Evolutionary conservation across 176 grass and related monocot genomes (phyloP).

Genomic region (Puya raimondii): DNA sequence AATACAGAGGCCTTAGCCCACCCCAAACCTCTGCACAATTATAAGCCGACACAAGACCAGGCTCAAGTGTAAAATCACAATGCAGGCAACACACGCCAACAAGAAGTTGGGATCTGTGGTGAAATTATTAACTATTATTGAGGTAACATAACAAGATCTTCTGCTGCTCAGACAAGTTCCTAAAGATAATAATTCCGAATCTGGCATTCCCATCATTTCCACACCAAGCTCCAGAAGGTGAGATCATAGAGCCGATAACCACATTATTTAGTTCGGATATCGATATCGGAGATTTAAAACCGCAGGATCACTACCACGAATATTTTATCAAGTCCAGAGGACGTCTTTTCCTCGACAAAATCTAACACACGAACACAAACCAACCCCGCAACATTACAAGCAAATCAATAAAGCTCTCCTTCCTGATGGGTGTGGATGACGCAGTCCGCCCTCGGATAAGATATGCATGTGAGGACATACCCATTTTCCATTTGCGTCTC

Average conservation of each 20-base stretch:
- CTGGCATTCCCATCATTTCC: not conserved
- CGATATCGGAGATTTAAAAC: not conserved
- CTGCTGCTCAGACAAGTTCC: too few species aligned
- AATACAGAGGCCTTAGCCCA: too few species aligned
- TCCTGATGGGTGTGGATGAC: slow-evolving; percentile 59
- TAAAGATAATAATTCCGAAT: too few species aligned
- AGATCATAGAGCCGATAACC: not conserved
- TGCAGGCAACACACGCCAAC: too few species aligned
- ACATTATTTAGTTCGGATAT: not conserved
- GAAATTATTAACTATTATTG: too few species aligned
- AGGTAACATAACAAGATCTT: too few species aligned
- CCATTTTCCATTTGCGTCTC: slow-evolving; percentile 41
- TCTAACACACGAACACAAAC: not conserved
- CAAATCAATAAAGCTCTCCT: slow-evolving; percentile 35
- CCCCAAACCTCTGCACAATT: too few species aligned
- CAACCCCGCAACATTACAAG: not conserved
- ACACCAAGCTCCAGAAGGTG: not conserved
- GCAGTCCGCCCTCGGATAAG: slow-evolving; percentile 46
- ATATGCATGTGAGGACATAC: slow-evolving; percentile 49
- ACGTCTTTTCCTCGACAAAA: not conserved
- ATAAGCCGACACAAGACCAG: too few species aligned
- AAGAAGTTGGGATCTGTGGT: too few species aligned
- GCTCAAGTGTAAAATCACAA: too few species aligned
- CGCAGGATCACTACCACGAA: not conserved
- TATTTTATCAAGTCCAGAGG: not conserved